Evolutionary conservation across 2,329 filamentous ascomycete species (phyloP), one percentile per base, ranked within the genome.

Genomic region (Alternaria panax): DNA sequence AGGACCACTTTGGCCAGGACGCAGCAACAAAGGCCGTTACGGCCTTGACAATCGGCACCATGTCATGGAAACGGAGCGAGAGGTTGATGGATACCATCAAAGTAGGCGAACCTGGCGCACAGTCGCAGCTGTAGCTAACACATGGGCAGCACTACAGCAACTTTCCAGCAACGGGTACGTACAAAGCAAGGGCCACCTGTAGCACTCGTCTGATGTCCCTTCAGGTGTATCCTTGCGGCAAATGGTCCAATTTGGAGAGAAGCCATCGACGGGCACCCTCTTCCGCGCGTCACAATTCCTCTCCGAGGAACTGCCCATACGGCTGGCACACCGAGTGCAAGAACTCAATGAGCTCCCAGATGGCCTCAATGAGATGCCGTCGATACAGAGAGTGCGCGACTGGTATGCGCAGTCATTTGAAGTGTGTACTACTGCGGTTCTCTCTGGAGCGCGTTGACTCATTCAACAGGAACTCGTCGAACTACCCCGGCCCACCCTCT

Each of bases 391-490:
- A 74, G 95, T 99, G 68, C 91, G 93, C 78, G 93, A 98, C 75
- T 99, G 95, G 95, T 99, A 99, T 79, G 95, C 94, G 65, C 95
- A 99, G 82, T 99, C 95, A 51, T 99, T 99, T 75, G 95, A 99
- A 88, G 93, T 97, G 86, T 71, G 86, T 77, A 46, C 14, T 36
- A 32, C 14, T 42, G 36, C 52, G 55, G 34, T 57, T 60, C 40
- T 24, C 30, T 28, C 56, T 54, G 56, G 43, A 25, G 52, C 30
- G 50, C 56, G 38, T 51, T 75, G 68, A 78, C 75, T 76, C 72
- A 52, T 70, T 68, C 62, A 59, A 25, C 79, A 94, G 92, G 95
- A 99, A 85, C 96, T 99, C 79, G 97, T 93, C 67, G 88, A 87
- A 56, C 85, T 99, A 6, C 87, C 91, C 61, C 88, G 92, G 73